These are phyloP conservation scores for Acacia confusa DNA, from an alignment of 306 rosid species.

Conservation along the genomic window DNA sequence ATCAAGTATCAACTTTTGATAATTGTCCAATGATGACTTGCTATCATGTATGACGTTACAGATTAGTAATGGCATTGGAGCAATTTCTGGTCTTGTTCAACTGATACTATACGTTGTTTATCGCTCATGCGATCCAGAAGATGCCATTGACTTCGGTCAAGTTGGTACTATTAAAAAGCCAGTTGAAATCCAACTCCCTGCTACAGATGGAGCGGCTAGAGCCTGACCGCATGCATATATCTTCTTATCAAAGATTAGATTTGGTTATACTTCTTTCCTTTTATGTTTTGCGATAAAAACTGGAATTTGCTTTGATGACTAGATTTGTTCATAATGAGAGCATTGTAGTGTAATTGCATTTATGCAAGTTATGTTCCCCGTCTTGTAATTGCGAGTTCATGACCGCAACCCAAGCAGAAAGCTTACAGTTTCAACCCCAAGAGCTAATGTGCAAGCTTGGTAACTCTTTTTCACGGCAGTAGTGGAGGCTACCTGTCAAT, in stretches of 20 bases:
- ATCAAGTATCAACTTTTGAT: neutral
- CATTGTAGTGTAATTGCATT: neutral
- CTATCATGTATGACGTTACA: slow-evolving; percentile 27
- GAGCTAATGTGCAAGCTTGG: neutral
- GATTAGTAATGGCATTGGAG: slow-evolving; percentile 77
- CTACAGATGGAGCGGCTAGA: neutral
- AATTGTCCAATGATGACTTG: neutral
- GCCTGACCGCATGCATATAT: slow-evolving; percentile 22
- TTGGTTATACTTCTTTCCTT: neutral
- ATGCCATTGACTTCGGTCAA: neutral
- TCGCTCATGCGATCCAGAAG: slow-evolving; percentile 31
- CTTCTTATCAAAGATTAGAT: neutral
- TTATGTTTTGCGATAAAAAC: neutral
- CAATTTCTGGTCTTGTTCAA: slow-evolving; percentile 56
- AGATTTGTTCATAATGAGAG: neutral
- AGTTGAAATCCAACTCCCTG: slow-evolving; percentile 42
- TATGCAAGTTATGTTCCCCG: neutral
- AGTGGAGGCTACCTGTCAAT: no score
- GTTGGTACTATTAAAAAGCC: slow-evolving; percentile 23
- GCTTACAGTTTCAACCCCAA: neutral
- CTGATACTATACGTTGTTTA: slow-evolving; percentile 51
- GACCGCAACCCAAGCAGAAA: neutral
- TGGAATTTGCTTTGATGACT: neutral
- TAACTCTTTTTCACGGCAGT: neutral
- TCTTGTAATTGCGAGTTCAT: neutral